Conservation (phyloP, 257 asterid species). For the Fraxinus quadrangulata region DNA sequence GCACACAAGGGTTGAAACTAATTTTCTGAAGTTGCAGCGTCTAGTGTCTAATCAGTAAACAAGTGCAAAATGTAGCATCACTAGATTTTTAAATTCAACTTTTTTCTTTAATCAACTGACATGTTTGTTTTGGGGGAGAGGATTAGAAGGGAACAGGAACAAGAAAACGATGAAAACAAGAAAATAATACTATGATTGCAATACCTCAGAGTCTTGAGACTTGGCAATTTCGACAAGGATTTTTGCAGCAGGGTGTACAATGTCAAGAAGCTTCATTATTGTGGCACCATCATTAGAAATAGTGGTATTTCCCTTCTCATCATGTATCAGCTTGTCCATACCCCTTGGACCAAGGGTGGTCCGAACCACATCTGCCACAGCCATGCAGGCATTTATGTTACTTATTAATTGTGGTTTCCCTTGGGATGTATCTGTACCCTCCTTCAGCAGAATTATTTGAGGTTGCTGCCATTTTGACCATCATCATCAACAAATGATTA, state of each 20-base stretch:
- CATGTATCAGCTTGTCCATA: constrained; percentile 98
- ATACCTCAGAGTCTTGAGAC: constrained; percentile 97
- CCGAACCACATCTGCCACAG: constrained; percentile 86
- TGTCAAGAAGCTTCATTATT: constrained; percentile 97
- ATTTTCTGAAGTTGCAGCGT: background rate
- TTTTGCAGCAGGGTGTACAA: constrained; percentile 96
- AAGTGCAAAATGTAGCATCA: background rate
- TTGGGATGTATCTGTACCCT: constrained; percentile 98
- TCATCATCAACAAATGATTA: constrained; percentile 11
- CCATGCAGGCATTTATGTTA: constrained; percentile 91
- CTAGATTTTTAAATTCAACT: background rate
- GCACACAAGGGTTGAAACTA: background rate
- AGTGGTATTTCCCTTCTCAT: constrained; percentile 93
- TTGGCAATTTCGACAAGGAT: constrained; percentile 97
- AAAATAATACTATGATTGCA: background rate
- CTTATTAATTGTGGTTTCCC: constrained; percentile 92
- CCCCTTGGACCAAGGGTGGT: constrained; percentile 98
- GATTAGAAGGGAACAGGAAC: background rate
- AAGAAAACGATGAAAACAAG: background rate
- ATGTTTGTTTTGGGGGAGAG: background rate
- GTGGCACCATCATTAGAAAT: constrained; percentile 99
- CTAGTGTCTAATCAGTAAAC: background rate
- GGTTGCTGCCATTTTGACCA: constrained; percentile 75
- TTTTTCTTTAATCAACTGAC: background rate
- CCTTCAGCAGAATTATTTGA: constrained; percentile 90